These are phyloP conservation scores for Aspergillus quadricinctus DNA, from an alignment of 2,329 filamentous ascomycete species.

Conservation along the genomic window DNA sequence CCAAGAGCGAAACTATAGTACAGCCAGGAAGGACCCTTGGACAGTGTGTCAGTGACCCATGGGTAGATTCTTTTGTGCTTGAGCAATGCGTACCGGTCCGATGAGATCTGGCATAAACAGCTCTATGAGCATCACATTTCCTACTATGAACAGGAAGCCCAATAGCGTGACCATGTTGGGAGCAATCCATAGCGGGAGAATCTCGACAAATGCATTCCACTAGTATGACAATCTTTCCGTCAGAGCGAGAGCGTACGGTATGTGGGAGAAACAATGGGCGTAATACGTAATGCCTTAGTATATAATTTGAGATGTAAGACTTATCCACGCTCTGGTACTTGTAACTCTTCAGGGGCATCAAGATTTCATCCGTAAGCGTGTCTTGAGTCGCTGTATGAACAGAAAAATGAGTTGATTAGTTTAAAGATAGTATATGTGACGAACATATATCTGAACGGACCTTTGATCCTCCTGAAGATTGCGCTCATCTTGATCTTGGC, in stretches of 20 bases:
- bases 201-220: slow-evolving; percentile 95
- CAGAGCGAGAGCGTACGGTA: slow-evolving; percentile 1
- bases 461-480: slow-evolving; percentile 34
- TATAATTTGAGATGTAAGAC: slow-evolving; percentile 87
- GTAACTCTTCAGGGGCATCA: slow-evolving; percentile 89
- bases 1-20: slow-evolving; percentile 96
- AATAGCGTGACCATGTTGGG: slow-evolving; percentile 96
- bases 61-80: not conserved
- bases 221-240: slow-evolving; percentile 34
- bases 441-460: slow-evolving; percentile 18
- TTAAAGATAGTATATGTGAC: not conserved
- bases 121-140: slow-evolving; percentile 70
- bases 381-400: slow-evolving; percentile 40
- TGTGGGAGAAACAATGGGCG: not conserved
- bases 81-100: slow-evolving; percentile 64
- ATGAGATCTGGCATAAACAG: slow-evolving; percentile 84
- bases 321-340: slow-evolving; percentile 98
- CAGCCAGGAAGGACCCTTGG: slow-evolving; percentile 78
- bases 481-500: slow-evolving; percentile 22
- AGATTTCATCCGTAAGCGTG: slow-evolving; percentile 78
- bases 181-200: slow-evolving; percentile 91
- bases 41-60: slow-evolving; percentile 9
- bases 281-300: slow-evolving; percentile 89
- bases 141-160: slow-evolving; percentile 90
- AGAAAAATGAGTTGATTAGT: slow-evolving; percentile 3